Evolutionary conservation across 371 early-diverging fungal genomes (phyloP), one percentile per base, ranked within the genome.

Genomic region (Mortierella sp.): DNA sequence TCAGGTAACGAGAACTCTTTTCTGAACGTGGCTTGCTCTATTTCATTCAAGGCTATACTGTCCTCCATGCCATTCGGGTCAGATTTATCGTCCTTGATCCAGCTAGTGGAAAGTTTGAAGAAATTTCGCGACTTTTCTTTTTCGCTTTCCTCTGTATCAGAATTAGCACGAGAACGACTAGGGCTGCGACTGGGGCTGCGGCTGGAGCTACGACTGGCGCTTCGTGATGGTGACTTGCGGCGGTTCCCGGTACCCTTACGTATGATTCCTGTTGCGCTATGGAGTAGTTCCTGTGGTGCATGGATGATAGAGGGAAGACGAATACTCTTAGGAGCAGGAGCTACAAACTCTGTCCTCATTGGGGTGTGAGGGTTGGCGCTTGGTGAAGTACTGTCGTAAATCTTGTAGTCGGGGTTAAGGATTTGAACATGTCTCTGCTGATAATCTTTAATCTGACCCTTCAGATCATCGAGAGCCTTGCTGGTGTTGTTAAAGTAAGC

Each of bases 1-100:
- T 88, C 87, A 0, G 93, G 90, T 37, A 93, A 67, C 3, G 88
- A 88, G 78, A 92, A 92, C 57, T 88, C 85, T 49, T 85, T 84
- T 61, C 82, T 66, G 73, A 93, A 90, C 37, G 84, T 85, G 23
- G 80, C 83, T 40, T 72, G 69, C 28, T 77, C 82, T 64, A 45
- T 83, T 12, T 70, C 80, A 28, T 53, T 66, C 53, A 68, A 12
- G 4, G 62, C 22, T 37, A 53, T n/a, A 2, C 22, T 17, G 8
- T 73, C 74, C 0, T 74, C 70, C 34, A 60, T 19, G 17, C 58
- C 37, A 58, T 28, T 68, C 35, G 53, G 42, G 28, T 66, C 71
- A 6, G 70, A 60, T 31, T 56, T 66, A 43, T 54, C 47, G 7
- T 80, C 80, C 9, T 67, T 55, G 23, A 80, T 63, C 80, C 80